phyloP scores from a whole-genome alignment of 106 monocot species.

The Dioscorea dumetorum region DNA sequence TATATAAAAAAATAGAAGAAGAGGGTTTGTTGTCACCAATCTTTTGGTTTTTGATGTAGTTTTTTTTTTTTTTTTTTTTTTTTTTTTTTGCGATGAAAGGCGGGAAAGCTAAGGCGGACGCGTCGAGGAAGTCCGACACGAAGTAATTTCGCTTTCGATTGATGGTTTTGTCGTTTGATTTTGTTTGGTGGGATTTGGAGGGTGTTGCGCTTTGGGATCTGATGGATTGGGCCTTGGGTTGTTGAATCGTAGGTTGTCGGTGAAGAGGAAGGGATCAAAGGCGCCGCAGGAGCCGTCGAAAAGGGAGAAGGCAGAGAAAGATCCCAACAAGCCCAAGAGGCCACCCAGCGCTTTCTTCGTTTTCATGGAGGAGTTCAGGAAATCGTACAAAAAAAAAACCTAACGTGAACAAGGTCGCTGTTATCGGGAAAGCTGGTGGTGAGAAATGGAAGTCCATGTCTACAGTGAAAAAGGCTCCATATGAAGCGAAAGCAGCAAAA shows the following conservation, averaged over 20 bases:
- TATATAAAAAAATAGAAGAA: too few species aligned
- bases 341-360: conserved; percentile 46
- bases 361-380: conserved; percentile 83
- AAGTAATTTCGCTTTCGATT: background rate
- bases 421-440: too few species aligned
- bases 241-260: conserved; percentile 35
- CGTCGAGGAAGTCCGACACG: conserved; percentile 2
- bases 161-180: background rate
- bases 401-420: conserved; percentile 68
- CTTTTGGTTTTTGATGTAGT: too few species aligned
- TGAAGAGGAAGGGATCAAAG: conserved; percentile 41
- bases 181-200: too few species aligned
- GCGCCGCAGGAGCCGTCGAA: too few species aligned
- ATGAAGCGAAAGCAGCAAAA: too few species aligned
- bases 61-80: too few species aligned
- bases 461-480: too few species aligned
- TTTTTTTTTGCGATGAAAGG: background rate
- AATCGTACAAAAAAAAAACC: conserved; percentile 75
- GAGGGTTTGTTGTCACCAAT: background rate
- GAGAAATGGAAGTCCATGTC: too few species aligned
- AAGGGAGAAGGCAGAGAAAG: conserved; percentile 22
- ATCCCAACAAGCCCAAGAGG: conserved; percentile 46
- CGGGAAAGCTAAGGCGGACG: conserved; percentile 4
- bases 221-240: conserved; percentile 3
- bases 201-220: background rate